Evolutionary conservation across 768 basidiomycete genomes (phyloP), one percentile per base, ranked within the genome.

Genomic region (Boletus pseudopeckii): DNA sequence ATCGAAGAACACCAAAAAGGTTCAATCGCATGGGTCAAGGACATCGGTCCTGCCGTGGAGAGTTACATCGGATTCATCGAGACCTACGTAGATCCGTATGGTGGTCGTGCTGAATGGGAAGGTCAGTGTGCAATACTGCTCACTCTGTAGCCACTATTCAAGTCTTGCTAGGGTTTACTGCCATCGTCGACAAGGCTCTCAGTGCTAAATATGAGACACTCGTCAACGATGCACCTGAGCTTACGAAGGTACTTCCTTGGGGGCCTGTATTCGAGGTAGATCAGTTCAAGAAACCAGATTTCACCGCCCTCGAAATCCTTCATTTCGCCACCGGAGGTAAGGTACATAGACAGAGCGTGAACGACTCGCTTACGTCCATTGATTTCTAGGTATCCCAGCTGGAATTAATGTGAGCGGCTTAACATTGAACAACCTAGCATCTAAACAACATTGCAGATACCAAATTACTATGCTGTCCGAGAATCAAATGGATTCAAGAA

Each of bases 81-180:
- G 76, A 91, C 86, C 1, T 90, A 90, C 55, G 86, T 92, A 17
- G 92, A 94, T 64, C 92, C 92, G 7, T 92, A 90, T 54, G 92
- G 92, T 34, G 86, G 81, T n/a, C 83, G 92, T 47, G 92, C 92
- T 0, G 92, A 94, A 68, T 94, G 92, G 92, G 91, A 94, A 81
- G 91, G 90, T 83, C 51, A 34, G 61, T 50, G 7, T 45, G 52
- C 40, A 43, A 24, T 26, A 40, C 49, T 36, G 24, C 18, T 37
- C 33, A 44, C 10, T 38, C 24, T 24, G 3, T 37, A 28, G 3
- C 1, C 6, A 49, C n/a, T 45, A 51, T 38, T 48, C 17, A 60
- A 11, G 20, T 48, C 38, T 15, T 18, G 39, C n/a, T 57, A 90
- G 88, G 89, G 30, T 93, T 93, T 67, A 90, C 90, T 33, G 91